phyloP scores from a whole-genome alignment of 352 stramenopile species.

The Pythium rishiriense region DNA sequence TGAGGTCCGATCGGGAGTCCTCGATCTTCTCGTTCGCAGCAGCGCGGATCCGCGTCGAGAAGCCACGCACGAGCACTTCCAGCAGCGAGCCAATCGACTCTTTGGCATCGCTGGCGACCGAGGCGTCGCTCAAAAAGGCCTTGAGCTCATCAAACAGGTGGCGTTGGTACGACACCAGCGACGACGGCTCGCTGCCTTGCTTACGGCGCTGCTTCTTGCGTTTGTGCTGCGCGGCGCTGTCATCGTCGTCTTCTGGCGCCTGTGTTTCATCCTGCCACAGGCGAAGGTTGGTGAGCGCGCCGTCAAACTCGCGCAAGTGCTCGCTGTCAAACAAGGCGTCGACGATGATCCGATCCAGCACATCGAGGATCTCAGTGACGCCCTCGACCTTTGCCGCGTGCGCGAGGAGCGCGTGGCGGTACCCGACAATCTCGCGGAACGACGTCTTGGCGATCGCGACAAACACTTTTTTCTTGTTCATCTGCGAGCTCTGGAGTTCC shows the following conservation, averaged over 20 bases:
- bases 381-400: conserved; percentile 4
- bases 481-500: conserved; percentile 76
- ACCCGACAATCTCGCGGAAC: conserved; percentile 55
- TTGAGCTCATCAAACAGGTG: conserved; percentile 78
- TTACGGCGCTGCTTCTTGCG: conserved; percentile 36
- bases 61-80: conserved; percentile 63
- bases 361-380: conserved; percentile 38
- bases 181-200: conserved; percentile 19
- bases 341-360: conserved; percentile 63
- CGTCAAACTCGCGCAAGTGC: conserved; percentile 75
- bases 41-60: conserved; percentile 55
- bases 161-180: conserved; percentile 76
- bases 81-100: conserved; percentile 58
- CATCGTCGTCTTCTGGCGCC: background rate
- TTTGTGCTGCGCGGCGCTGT: conserved; percentile 35
- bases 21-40: conserved; percentile 68
- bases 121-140: conserved; percentile 47
- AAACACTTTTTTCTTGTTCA: conserved; percentile 91
- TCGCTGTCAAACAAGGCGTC: conserved; percentile 80
- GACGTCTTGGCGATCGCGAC: conserved; percentile 79
- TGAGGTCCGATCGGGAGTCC: conserved; percentile 65
- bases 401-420: conserved; percentile 46
- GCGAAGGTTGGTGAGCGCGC: conserved; percentile 44
- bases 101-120: conserved; percentile 36
- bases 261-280: conserved; percentile 28